Base-by-base conservation (phyloP, 1,284 basidiomycete species). In the Coniferiporia weirii region DNA sequence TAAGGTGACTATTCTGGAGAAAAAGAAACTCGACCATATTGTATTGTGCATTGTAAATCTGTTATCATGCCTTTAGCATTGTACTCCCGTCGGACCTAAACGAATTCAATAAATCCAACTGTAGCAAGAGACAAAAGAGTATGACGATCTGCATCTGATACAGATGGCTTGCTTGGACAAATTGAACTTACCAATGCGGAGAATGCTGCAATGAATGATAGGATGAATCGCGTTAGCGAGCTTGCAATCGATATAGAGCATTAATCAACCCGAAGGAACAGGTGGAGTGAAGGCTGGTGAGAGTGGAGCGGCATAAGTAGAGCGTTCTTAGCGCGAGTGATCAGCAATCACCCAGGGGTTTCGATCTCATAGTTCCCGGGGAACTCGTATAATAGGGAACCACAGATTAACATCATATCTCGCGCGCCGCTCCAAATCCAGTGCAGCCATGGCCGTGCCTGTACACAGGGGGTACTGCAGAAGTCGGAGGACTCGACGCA, bases 341-440 rank as follows among this genome's bases (percentile, higher is more conserved):
- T 59, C 57, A 59, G 57, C 38, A 40, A 59, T 49, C 43, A 59
- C 36, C 57, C 51, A 53, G 46, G 2, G 51, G 44, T 36, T 13
- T 54, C 46, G 55, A 56, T 59, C 57, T 59, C 57, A 53, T 59
- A 44, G 48, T 52, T 19, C 32, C 9, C 43, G 54, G 15, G 27
- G 50, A 48, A 50, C 20, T 59, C 57, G 51, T 59, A 59, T 59
- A 59, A 59, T 59, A 59, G 57, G 57, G 57, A 59, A 59, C 57
- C 52, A 44, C 17, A 27, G 57, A 51, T 54, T 47, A 54, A 54
- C 57, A 59, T 59, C 57, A 54, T 35, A 19, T 49, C 50, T 36
- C 48, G 34, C n/a, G 40, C 40, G 40, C 12, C 7, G n/a, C 40
- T 43, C 40, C n/a, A n/a, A n/a, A n/a, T n/a, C n/a, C n/a, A n/a